Base-by-base conservation (phyloP, 371 early-diverging fungal genomes). In the Syncephalastrum racemosum region DNA sequence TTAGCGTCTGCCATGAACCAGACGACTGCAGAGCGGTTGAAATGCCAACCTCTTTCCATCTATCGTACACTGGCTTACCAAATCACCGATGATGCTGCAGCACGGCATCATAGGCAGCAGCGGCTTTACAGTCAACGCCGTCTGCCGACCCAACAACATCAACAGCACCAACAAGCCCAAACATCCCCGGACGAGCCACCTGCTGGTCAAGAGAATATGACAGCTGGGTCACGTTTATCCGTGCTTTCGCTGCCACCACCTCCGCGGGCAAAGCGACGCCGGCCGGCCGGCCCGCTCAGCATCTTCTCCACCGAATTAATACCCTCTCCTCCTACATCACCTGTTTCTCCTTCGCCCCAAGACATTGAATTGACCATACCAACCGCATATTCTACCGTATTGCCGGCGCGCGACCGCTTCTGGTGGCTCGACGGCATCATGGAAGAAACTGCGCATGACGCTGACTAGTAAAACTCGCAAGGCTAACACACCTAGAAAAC, bases 1-100 rank as follows among this genome's bases (percentile, higher is more conserved):
- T 66, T 64, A 13, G 43, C 57, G 19, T 63, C 67, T 23, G 71
- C 71, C 4, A 71, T 77, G 43, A 77, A 73, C 41, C 63, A 70
- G 16, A 64, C 70, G 18, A 13, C 54, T 0, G 48, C 68, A 4
- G 70, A 70, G 48, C 46, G 60, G 0, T 54, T 71, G 23, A 68
- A 68, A 56, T 77, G 73, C 40, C n/a, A 69, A 4, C 71, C 77
- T 2, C 59, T 71, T 8, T 55, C 71, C 2, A 20, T 77, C 3
- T 71, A 71, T 41, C 65, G 63, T 3, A 60, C 50, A 6, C 56
- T 71, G n/a, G 59, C 70, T 2, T 55, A 53, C 19, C 43, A 63
- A 27, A 53, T 55, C 8, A 71, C 77, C 0, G 63, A 77, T 15
- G 22, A 51, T 6, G 67, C 71, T 42, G 57, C 56, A 53, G 53